Conservation (phyloP, 768 basidiomycete species). For the Boletus huronensis region DNA sequence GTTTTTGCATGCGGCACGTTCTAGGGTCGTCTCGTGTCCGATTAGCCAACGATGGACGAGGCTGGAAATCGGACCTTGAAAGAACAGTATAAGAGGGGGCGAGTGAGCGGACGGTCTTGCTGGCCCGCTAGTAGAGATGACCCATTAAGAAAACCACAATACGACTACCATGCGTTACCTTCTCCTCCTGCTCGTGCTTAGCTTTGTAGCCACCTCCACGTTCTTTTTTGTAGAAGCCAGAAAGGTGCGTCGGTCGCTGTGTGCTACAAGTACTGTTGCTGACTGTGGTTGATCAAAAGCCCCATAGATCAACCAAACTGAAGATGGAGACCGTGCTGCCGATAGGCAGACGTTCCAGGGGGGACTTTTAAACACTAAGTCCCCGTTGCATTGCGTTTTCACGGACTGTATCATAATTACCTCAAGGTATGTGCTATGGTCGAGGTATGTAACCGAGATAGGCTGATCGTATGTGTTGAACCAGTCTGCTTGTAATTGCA, state of each 20-base stretch:
- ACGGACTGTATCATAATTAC: slow-evolving; percentile 22
- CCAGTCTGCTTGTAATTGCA: slow-evolving; percentile 15
- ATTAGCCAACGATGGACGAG: not conserved
- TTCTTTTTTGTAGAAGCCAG: slow-evolving; percentile 31
- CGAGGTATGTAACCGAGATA: not conserved
- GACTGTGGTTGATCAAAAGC: slow-evolving; percentile 12
- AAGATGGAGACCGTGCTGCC: slow-evolving; percentile 1
- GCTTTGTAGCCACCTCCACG: slow-evolving; percentile 27
- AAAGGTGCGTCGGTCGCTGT: slow-evolving; percentile 19
- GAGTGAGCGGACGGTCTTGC: not conserved
- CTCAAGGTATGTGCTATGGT: slow-evolving; percentile 7
- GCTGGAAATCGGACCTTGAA: slow-evolving; percentile 21
- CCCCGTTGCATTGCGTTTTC: slow-evolving; percentile 11
- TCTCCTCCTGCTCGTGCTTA: slow-evolving; percentile 28
- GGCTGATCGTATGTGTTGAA: not conserved
- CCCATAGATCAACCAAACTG: slow-evolving; percentile 15
- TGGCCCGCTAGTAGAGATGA: slow-evolving; percentile 31
- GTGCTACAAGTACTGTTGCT: not conserved
- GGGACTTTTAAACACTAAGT: slow-evolving; percentile 30
- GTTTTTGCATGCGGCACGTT: slow-evolving; percentile 16
- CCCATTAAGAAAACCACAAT: slow-evolving; percentile 18
- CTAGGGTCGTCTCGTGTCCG: slow-evolving; percentile 23
- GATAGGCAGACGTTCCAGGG: slow-evolving; percentile 1
- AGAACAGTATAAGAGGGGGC: slow-evolving; percentile 23
- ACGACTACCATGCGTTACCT: slow-evolving; percentile 23